Evolutionary conservation across 108 stramenopile genomes (phyloP).

Genomic region (Discostella pseudostelligera): DNA sequence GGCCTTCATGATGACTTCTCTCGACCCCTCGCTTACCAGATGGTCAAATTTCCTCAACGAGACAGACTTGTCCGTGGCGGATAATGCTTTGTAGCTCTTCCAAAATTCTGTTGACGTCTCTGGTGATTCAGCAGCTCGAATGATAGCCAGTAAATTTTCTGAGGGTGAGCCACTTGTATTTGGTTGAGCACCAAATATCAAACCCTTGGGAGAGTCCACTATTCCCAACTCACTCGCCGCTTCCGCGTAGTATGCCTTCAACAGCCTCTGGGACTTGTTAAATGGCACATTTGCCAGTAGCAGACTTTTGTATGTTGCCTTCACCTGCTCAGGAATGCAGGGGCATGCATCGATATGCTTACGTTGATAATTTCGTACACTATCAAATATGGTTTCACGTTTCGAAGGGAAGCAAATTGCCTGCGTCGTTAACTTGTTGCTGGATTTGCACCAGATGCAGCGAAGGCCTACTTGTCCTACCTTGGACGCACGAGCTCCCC

Average conservation of each 20-base stretch:
- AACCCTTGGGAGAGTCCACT: slow-evolving; percentile 21
- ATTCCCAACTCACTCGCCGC: slow-evolving; percentile 17
- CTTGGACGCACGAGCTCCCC: slow-evolving; percentile 14
- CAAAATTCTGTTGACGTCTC: neutral
- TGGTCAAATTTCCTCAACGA: slow-evolving; percentile 11
- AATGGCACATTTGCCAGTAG: neutral
- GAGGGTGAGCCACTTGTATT: slow-evolving; percentile 9
- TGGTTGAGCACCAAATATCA: slow-evolving; percentile 18
- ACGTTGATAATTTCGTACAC: slow-evolving; percentile 18
- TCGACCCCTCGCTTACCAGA: slow-evolving; percentile 1
- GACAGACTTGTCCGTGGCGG: slow-evolving; percentile 11
- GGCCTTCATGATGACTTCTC: slow-evolving; percentile 11
- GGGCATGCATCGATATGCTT: slow-evolving; percentile 5
- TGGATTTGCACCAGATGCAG: slow-evolving; percentile 12
- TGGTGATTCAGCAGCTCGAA: slow-evolving; percentile 4
- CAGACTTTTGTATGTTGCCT: neutral
- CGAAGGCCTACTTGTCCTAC: slow-evolving; percentile 23
- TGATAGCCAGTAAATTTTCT: slow-evolving; percentile 7
- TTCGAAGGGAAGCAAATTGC: slow-evolving; percentile 17
- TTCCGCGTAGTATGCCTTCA: slow-evolving; percentile 20
- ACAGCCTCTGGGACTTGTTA: slow-evolving; percentile 12
- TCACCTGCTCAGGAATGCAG: neutral
- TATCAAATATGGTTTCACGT: slow-evolving; percentile 18
- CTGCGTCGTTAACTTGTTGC: slow-evolving; percentile 1
- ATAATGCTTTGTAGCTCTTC: neutral